Evolutionary conservation across 768 basidiomycete species (phyloP), one percentile per base, ranked within the genome.

Genomic region (Tylopilus plumbeoviolaceoides): DNA sequence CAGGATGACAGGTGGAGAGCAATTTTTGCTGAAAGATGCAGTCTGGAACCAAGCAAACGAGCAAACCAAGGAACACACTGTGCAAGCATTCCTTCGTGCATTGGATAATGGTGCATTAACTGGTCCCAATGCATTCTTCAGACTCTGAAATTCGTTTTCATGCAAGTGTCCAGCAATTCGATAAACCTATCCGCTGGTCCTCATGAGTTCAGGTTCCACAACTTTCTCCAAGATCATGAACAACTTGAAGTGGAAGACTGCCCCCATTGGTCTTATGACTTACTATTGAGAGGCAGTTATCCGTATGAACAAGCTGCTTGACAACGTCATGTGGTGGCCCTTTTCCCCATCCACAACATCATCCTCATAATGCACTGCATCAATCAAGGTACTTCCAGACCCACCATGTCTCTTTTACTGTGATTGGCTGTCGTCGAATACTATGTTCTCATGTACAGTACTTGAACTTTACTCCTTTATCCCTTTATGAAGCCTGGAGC

Each of bases 211-310:
- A 1, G 97, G 97, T 44, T 94, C 93, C 0, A 95, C 97, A 0
- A 98, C 97, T 0, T 99, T 98, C 82, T 93, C 91, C 53, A 99
- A 99, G 79, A 95, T 99, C 60, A 91, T 98, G 64, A 95, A 94
- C 74, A n/a, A n/a, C n/a, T n/a, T n/a, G n/a, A 95, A 95, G 75
- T 95, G 93, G 93, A 95, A 94, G 69, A 95, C 93, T 4, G 90
- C 91, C 17, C 79, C 95, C 49, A 97, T 95, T 60, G 92, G 93
- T 55, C 75, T 98, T 35, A 95, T 97, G 91, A 98, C 95, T 1
- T 98, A 98, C 72, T 95, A 95, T 70, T 89, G 95, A 55, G 95
- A 98, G 65, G 95, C 95, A 25, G 94, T 98, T 60, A 93, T 98
- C 49, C 93, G 97, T 70, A 98, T 97, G 40, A 93, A 94, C 63